These are phyloP conservation scores for Mycena belliarum DNA, from an alignment of 768 basidiomycete species.

Conservation along the genomic window DNA sequence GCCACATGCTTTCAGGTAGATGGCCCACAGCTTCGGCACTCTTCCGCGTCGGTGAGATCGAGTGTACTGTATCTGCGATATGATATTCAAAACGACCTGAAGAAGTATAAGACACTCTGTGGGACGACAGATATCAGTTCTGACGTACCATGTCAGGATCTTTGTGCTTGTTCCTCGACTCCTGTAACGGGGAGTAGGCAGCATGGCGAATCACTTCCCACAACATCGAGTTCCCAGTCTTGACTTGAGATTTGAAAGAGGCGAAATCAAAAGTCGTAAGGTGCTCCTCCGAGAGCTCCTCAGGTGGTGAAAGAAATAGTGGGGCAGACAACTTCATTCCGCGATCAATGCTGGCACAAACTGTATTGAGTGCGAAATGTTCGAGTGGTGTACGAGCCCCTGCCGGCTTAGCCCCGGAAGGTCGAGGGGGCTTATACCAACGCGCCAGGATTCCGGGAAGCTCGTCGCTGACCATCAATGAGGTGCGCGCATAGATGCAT, in stretches of 20 bases:
- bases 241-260: constrained; percentile 6
- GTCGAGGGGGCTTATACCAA: constrained; percentile 25
- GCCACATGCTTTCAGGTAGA: constrained; percentile 25
- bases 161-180: constrained; percentile 16
- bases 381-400: constrained; percentile 3
- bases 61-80: constrained; percentile 21
- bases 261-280: constrained; percentile 18
- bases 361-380: constrained; percentile 9
- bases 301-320: constrained; percentile 12
- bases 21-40: constrained; percentile 18
- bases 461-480: constrained; percentile 23
- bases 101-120: no score
- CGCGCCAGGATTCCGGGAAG: constrained; percentile 23
- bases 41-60: constrained; percentile 13
- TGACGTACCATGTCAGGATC: constrained; percentile 17
- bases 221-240: constrained; percentile 8
- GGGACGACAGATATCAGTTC: no score
- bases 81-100: not conserved
- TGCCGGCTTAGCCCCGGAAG: not conserved
- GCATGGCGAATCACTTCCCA: constrained; percentile 16
- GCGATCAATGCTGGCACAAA: constrained; percentile 10
- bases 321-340: constrained; percentile 16
- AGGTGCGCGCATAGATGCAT: constrained; percentile 12
- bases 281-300: constrained; percentile 16
- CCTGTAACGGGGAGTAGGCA: constrained; percentile 14